phyloP scores from a whole-genome alignment of 2,329 filamentous ascomycete species.

The Fusarium sp. region DNA sequence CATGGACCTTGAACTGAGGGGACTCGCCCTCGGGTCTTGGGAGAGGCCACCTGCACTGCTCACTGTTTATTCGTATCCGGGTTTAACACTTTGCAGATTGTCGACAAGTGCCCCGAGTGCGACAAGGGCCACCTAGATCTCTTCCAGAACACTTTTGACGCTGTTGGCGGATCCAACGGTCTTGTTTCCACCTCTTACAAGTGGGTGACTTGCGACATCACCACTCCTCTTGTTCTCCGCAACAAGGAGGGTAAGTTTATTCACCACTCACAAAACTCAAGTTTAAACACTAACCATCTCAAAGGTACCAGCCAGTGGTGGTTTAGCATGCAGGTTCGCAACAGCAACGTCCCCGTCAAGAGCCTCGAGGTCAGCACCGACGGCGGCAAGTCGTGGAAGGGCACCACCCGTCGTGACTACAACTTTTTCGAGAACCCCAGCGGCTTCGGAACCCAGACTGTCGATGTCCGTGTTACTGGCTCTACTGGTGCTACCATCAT shows the following conservation, averaged over 20 bases:
- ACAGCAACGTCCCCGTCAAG: conserved; percentile 67
- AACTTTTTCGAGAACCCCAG: conserved; percentile 72
- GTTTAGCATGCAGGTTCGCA: conserved; percentile 68
- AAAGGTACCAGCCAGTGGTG: conserved; percentile 46
- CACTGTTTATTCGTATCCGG: no score
- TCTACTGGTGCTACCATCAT: conserved; percentile 61
- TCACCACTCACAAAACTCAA: background rate
- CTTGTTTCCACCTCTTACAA: conserved; percentile 46
- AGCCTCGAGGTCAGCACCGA: conserved; percentile 72
- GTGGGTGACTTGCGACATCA: conserved; percentile 56
- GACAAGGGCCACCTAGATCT: conserved; percentile 57
- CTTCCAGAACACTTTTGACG: conserved; percentile 55
- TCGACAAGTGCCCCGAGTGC: conserved; percentile 60
- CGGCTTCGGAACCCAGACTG: conserved; percentile 65
- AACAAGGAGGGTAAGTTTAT: conserved; percentile 57
- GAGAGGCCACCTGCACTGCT: background rate
- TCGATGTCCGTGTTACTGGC: conserved; percentile 68
- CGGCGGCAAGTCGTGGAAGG: conserved; percentile 67
- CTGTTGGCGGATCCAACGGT: conserved; percentile 52
- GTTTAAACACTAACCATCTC: background rate
- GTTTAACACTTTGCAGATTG: conserved; percentile 46
- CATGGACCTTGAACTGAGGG: background rate
- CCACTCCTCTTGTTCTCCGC: conserved; percentile 53
- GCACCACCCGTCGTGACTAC: conserved; percentile 63
- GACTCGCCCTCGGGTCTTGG: background rate